Evolutionary conservation across 495 filamentous ascomycete species (phyloP).

Genomic region (Tuber calosporum): DNA sequence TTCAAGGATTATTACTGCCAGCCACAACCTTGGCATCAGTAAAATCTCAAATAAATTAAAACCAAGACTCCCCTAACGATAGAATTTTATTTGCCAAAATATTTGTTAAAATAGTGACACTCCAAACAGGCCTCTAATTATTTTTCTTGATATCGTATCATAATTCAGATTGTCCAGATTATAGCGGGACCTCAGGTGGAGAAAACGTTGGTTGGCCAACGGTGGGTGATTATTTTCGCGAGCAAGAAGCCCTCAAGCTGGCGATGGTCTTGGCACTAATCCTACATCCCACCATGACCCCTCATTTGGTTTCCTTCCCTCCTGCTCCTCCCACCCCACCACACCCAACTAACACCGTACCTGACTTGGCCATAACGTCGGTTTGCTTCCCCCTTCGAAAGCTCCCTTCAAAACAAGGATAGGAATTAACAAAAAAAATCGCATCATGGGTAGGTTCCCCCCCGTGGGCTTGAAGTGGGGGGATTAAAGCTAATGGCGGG

Average conservation of each 20-base stretch:
- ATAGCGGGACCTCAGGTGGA: background rate
- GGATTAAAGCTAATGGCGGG: background rate
- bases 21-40: too few species aligned
- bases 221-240: background rate
- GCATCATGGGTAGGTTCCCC: background rate
- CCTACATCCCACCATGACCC: conserved; percentile 1
- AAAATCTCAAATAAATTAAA: too few species aligned
- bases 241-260: background rate
- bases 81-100: too few species aligned
- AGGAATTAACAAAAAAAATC: background rate
- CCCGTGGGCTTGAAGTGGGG: background rate
- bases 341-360: background rate
- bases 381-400: background rate
- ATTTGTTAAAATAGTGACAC: too few species aligned
- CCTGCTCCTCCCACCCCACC: background rate
- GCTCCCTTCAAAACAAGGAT: background rate
- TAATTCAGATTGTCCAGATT: background rate
- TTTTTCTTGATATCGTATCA: too few species aligned
- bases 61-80: too few species aligned
- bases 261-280: background rate
- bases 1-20: too few species aligned
- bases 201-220: background rate
- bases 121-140: too few species aligned
- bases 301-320: background rate
- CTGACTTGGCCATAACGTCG: background rate